phyloP scores from a whole-genome alignment of 768 basidiomycete genomes.

The Pleurotus tuber-regium region DNA sequence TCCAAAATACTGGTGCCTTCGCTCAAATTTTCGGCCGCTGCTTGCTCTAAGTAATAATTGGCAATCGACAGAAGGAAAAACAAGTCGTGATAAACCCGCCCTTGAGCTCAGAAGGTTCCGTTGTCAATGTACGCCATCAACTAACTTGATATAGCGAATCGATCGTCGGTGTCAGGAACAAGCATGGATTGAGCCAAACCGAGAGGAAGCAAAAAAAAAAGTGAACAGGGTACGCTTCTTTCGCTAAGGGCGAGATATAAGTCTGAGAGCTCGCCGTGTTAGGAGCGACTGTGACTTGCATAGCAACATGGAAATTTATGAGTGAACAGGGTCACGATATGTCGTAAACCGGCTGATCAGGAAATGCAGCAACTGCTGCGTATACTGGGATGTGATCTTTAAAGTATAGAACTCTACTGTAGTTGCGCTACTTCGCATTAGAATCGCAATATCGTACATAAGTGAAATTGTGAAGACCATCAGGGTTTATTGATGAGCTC shows the following conservation, averaged over 20 bases:
- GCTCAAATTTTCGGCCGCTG: too few relatives aligned
- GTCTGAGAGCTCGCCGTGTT: neutral
- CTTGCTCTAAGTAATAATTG: too few relatives aligned
- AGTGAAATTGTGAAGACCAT: constrained; percentile 3
- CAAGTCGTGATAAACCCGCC: neutral
- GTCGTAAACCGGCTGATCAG: neutral
- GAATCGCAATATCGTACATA: neutral
- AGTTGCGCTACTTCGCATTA: neutral
- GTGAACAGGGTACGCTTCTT: constrained; percentile 2
- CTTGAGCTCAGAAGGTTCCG: constrained; percentile 4
- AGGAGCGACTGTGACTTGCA: neutral
- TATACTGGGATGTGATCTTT: neutral
- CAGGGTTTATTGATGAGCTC: neutral
- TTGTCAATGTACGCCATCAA: constrained; percentile 2
- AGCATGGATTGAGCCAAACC: constrained; percentile 18
- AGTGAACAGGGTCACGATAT: neutral
- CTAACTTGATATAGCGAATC: constrained; percentile 15
- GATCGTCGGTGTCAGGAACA: constrained; percentile 18
- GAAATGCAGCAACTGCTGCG: neutral
- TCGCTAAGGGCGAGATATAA: neutral
- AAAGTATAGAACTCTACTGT: neutral
- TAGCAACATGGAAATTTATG: neutral
- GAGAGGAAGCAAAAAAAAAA: constrained; percentile 7
- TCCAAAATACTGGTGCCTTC: too few relatives aligned
- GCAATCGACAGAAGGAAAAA: neutral